A percentile compares a stretch with the other conserved stretches of the same genome.
Evolutionary conservation across 2,329 filamentous ascomycete species (phyloP).

Genomic region (Trichoderma sp.): DNA sequence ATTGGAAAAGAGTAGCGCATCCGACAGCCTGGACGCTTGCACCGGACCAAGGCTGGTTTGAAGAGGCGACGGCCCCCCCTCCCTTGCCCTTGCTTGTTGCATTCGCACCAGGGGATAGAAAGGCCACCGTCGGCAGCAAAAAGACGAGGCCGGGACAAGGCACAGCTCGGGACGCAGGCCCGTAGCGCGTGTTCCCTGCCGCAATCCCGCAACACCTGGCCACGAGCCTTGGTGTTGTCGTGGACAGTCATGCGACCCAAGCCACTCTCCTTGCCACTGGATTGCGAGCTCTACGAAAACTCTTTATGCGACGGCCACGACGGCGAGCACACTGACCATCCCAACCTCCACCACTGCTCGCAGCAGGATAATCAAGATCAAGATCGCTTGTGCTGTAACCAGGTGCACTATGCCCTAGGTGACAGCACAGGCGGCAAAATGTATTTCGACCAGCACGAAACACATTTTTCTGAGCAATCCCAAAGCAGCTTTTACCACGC

Average conservation of each 20-base stretch:
- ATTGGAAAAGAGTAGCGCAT: neutral
- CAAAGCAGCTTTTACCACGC: conserved; percentile 4
- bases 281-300: conserved; percentile 18
- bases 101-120: neutral
- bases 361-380: conserved; percentile 8
- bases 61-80: neutral
- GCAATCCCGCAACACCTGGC: conserved; percentile 8
- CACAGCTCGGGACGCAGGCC: conserved; percentile 8
- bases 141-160: conserved; percentile 13
- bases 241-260: conserved; percentile 29
- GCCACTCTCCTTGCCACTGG: conserved; percentile 19
- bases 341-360: neutral
- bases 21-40: neutral
- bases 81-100: neutral
- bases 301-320: neutral
- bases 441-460: conserved; percentile 4
- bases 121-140: conserved; percentile 1
- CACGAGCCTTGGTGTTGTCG: conserved; percentile 17
- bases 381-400: neutral
- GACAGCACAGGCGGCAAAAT: neutral
- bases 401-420: conserved; percentile 24
- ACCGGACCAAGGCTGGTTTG: neutral
- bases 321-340: neutral
- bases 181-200: conserved; percentile 12
- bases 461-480: neutral